Percentiles rank a stretch among this genome's conserved stretches.
phyloP scores from a whole-genome alignment of 805 yeast species.

The Torulaspora delbrueckii region DNA sequence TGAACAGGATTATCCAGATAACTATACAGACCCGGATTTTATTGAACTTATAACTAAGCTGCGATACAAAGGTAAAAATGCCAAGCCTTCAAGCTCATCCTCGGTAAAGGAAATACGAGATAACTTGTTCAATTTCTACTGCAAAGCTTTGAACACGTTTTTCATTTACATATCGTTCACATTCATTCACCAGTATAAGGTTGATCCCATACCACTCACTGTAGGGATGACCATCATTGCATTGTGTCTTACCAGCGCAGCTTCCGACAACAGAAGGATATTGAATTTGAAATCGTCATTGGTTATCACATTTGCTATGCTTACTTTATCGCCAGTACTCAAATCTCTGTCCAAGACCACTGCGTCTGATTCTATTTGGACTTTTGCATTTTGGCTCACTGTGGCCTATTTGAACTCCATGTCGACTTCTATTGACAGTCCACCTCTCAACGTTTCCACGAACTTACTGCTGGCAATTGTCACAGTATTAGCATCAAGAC shows the following conservation, averaged over 20 bases:
- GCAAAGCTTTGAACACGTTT: slow-evolving; percentile 49
- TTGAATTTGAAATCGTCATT: slow-evolving; percentile 56
- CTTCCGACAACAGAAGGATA: slow-evolving; percentile 2
- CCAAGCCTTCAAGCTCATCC: slow-evolving; percentile 11
- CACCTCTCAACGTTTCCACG: slow-evolving; percentile 60
- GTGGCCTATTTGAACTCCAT: slow-evolving; percentile 49
- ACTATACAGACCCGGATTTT: slow-evolving; percentile 78
- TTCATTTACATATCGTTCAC: slow-evolving; percentile 62
- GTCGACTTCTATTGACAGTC: slow-evolving; percentile 13
- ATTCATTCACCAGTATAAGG: slow-evolving; percentile 22
- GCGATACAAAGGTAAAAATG: slow-evolving; percentile 14
- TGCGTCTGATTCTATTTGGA: slow-evolving; percentile 93
- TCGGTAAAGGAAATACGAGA: slow-evolving; percentile 18
- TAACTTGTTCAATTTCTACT: slow-evolving; percentile 28
- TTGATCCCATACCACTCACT: slow-evolving; percentile 23
- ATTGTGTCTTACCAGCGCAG: slow-evolving; percentile 5
- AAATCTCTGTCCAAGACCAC: slow-evolving; percentile 85
- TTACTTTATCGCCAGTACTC: slow-evolving; percentile 83
- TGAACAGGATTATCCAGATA: slow-evolving; percentile 83
- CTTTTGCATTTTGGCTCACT: slow-evolving; percentile 74
- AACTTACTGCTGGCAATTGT: slow-evolving; percentile 82
- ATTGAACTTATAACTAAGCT: slow-evolving; percentile 35
- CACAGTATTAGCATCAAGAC: slow-evolving; percentile 84
- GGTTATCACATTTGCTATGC: slow-evolving; percentile 62
- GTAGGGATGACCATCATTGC: slow-evolving; percentile 8